phyloP scores from a whole-genome alignment of 371 early-diverging fungal species.

The Funneliformis caledonium region DNA sequence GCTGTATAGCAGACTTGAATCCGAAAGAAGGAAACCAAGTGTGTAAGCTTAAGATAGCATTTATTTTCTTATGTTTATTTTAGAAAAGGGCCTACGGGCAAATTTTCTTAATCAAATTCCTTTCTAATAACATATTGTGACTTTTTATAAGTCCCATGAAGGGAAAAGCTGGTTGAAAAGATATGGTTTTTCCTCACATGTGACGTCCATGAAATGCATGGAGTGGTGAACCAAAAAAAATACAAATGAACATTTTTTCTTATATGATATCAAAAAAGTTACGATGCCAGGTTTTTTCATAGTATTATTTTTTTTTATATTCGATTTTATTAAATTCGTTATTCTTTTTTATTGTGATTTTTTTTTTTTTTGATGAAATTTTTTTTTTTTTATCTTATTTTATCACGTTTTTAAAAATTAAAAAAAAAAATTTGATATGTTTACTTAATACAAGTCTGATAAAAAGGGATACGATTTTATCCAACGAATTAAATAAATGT shows the following conservation, averaged over 20 bases:
- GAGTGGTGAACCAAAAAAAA: not conserved
- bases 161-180: not conserved
- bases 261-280: not conserved
- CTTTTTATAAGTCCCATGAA: not conserved
- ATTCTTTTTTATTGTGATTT: not conserved
- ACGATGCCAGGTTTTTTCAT: not conserved
- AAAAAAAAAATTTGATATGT: too few species aligned
- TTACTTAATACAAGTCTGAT: too few species aligned
- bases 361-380: not conserved
- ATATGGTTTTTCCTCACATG: not conserved
- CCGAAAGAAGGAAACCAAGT: slow-evolving; percentile 65
- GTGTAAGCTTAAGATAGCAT: slow-evolving; percentile 24
- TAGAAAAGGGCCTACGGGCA: not conserved
- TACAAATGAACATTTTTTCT: not conserved
- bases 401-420: too few species aligned
- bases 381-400: too few species aligned
- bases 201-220: not conserved
- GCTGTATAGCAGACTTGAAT: slow-evolving; percentile 78
- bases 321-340: not conserved
- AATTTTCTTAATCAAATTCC: not conserved
- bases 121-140: not conserved
- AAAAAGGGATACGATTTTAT: too few species aligned
- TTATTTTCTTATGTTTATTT: too few species aligned
- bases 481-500: too few species aligned
- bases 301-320: slow-evolving; percentile 1